Base-by-base conservation (phyloP, 2,329 filamentous ascomycete species). In the Cladosporium sp. region DNA sequence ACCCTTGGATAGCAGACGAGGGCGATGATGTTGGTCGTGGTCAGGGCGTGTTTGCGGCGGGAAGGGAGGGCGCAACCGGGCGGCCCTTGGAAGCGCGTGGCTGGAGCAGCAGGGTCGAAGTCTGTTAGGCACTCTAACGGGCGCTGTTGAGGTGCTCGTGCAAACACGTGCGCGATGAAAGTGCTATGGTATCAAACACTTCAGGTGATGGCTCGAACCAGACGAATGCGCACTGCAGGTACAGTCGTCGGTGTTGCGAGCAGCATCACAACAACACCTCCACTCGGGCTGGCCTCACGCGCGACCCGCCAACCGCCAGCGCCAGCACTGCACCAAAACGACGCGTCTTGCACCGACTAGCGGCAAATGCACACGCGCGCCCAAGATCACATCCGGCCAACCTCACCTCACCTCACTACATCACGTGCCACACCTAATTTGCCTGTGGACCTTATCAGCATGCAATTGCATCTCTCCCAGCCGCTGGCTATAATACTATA, bases 41-140 rank as follows among this genome's bases (percentile, higher is more conserved):
- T 52, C 34, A 38, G 36, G 20, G 34, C 12, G 50, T 47, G 54
- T 56, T 56, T 56, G 54, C 28, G 51, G 51, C 51, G 51, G 49
- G 36, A 39, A 25, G 34, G 49, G 49, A 47, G 43, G 43, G 43
- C 43, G 43, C 43, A 47, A 47, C 25, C 43, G 43, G 43, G 43
- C 43, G 43, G 49, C 14, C 30, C 25, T 34, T 30, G 47, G 36
- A 51, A 51, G 49, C 49, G 49, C 49, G 49, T 51, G 49, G 43
- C 43, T 47, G 43, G 43, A 47, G 43, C 43, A 34, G 43, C 43
- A 47, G 43, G 43, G 43, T 28, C 43, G n/a, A 50, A 50, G 25
- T 50, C 28, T 50, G 38, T 34, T 9, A n/a, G n/a, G n/a, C n/a
- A 9, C 11, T 34, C 25, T 9, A 34, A 34, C 30, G 8, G 30